A percentile compares a stretch with the other conserved stretches of the same genome.
Conservation (phyloP, 2,329 filamentous ascomycete genomes). For the Aureobasidium leucospermi region DNA sequence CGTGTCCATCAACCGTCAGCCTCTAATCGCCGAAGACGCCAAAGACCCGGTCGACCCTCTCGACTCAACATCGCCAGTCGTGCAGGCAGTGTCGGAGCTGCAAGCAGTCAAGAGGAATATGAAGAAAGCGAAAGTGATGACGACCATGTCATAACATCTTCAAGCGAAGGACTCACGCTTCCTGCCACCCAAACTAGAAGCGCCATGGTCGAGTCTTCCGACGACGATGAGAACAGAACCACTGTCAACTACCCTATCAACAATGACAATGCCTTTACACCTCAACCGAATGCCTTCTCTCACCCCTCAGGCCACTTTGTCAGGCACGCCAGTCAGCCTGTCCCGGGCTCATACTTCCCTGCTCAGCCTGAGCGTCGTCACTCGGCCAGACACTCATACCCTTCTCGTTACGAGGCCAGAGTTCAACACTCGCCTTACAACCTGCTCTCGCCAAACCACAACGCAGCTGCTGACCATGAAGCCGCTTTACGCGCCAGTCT, state of each 20-base stretch:
- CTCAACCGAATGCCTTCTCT: slow-evolving; percentile 87
- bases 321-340: slow-evolving; percentile 44
- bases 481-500: slow-evolving; percentile 85
- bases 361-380: slow-evolving; percentile 25
- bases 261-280: slow-evolving; percentile 57
- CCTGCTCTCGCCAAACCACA: slow-evolving; percentile 66
- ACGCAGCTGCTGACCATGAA: slow-evolving; percentile 70
- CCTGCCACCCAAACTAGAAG: slow-evolving; percentile 4
- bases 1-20: slow-evolving; percentile 62
- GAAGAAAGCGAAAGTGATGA: slow-evolving; percentile 90
- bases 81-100: slow-evolving; percentile 38
- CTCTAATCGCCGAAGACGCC: slow-evolving; percentile 48
- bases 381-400: slow-evolving; percentile 27
- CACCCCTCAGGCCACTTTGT: slow-evolving; percentile 56
- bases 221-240: slow-evolving; percentile 62
- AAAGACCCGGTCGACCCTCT: slow-evolving; percentile 34
- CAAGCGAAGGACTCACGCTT: slow-evolving; percentile 45
- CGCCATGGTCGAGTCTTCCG: slow-evolving; percentile 29
- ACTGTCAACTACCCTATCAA: slow-evolving; percentile 60
- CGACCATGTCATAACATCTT: slow-evolving; percentile 60
- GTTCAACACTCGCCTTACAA: slow-evolving; percentile 53
- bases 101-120: slow-evolving; percentile 87
- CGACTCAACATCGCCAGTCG: slow-evolving; percentile 35
- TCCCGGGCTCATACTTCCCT: slow-evolving; percentile 37
- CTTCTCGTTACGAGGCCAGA: slow-evolving; percentile 28